A percentile compares a stretch with the other conserved stretches of the same genome.
Evolutionary conservation across 140 eudicot genomes (phyloP).

Genomic region (Ambrosia hybrid): DNA sequence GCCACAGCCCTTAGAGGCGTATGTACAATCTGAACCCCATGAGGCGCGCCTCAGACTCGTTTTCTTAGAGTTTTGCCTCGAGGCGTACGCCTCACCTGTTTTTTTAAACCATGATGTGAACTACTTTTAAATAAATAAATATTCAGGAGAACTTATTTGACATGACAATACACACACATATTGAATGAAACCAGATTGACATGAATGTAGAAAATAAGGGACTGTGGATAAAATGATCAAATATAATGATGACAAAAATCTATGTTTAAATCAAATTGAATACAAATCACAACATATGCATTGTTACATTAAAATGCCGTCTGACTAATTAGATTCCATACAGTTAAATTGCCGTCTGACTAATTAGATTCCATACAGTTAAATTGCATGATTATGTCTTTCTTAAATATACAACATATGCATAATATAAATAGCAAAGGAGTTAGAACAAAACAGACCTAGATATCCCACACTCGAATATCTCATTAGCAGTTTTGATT

Average conservation of each 20-base stretch:
- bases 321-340: too few relatives aligned
- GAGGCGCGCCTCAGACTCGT: too few relatives aligned
- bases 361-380: too few relatives aligned
- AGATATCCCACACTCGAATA: constrained; percentile 71
- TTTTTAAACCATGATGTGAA: too few relatives aligned
- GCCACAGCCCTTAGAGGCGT: too few relatives aligned
- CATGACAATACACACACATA: not conserved
- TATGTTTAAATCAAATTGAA: not conserved
- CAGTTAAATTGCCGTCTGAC: too few relatives aligned
- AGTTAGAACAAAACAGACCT: constrained; percentile 38
- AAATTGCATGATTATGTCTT: too few relatives aligned
- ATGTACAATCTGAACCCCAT: too few relatives aligned
- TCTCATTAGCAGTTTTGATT: constrained; percentile 71
- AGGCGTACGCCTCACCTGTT: too few relatives aligned
- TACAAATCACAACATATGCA: not conserved
- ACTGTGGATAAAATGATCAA: not conserved
- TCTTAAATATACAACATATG: too few relatives aligned
- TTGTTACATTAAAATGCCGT: not conserved
- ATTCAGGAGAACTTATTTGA: not conserved
- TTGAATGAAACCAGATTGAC: not conserved
- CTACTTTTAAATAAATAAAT: too few relatives aligned
- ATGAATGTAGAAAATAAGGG: not conserved
- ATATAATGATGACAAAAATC: not conserved
- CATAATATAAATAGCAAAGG: not conserved
- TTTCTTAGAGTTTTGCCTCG: too few relatives aligned